These are phyloP conservation scores for Sclerospora graminicola DNA, from an alignment of 352 stramenopile genomes.

Conservation along the genomic window DNA sequence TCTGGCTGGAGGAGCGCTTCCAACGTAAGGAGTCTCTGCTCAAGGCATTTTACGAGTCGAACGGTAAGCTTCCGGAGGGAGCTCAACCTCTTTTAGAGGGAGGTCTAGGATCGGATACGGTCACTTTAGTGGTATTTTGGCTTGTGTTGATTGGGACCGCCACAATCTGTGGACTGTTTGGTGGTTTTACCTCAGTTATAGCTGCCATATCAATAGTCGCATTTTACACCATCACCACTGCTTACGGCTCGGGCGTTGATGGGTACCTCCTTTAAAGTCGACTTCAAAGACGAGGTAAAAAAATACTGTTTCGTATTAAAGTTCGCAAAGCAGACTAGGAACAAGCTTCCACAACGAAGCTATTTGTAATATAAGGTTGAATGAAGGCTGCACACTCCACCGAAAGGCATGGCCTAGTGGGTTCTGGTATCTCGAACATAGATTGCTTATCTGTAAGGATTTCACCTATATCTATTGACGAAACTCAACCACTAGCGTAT, in stretches of 20 bases:
- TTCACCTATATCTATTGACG: no score
- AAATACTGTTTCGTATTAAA: no score
- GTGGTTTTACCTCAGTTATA: conserved; percentile 18
- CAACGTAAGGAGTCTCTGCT: conserved; percentile 55
- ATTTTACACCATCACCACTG: conserved; percentile 24
- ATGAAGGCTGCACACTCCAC: no score
- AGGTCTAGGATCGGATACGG: conserved; percentile 18
- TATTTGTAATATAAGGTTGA: no score
- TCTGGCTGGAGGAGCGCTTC: conserved; percentile 59
- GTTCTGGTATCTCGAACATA: no score
- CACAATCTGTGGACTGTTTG: conserved; percentile 20
- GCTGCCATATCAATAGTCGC: conserved; percentile 12
- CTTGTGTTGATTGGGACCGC: conserved; percentile 24
- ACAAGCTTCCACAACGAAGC: no score
- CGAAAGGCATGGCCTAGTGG: no score
- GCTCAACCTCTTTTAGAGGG: conserved; percentile 37
- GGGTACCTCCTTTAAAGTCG: conserved; percentile 18
- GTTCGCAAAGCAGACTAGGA: no score
- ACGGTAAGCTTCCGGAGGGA: conserved; percentile 34
- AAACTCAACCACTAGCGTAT: no score
- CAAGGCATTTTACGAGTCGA: conserved; percentile 47
- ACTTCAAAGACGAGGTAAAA: not conserved
- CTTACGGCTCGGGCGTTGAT: conserved; percentile 37
- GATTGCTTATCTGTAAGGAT: no score
- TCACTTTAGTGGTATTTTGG: conserved; percentile 44